Base-by-base conservation (phyloP, 2,329 filamentous ascomycete genomes). In the Trichoderma sp. region DNA sequence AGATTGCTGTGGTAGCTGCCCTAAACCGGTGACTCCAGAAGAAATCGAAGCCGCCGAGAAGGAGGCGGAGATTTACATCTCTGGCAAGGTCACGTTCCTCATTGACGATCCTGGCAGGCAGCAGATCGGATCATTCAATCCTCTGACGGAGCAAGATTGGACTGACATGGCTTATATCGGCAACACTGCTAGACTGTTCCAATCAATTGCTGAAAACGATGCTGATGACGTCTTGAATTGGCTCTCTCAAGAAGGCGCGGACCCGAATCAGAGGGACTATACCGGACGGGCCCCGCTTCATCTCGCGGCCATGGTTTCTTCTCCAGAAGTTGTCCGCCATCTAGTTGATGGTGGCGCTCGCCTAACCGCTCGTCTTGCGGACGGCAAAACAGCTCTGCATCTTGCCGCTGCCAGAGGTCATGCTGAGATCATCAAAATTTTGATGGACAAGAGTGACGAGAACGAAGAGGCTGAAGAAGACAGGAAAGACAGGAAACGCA, bases 121-220 rank as follows among this genome's bases (percentile, higher is more conserved):
- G 77, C 83, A 88, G 79, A 89, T 89, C 64, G 87, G 87, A 30
- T 88, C 86, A 11, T 97, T 97, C 82, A 92, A 96, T 76, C 94
- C 93, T 0, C 85, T 95, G 47, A 95, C 92, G 0, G 90, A 93
- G 55, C 87, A 93, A 65, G 93, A 96, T 77, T 97, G 93, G 93
- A 96, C 93, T 0, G 92, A 95, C 74, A 96, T 97, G 93, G 93
- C 93, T 0, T 97, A 97, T 75, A 87, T 97, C 43, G 92, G 93
- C 12, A 93, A 94, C 74, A 95, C 93, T 1, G 90, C 89, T 47
- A 85, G 88, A 17, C 85, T 97, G 2, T 97, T 93, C 76, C 91
- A 94, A 77, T 93, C 92, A 1, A 97, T 97, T 71, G 89, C 95
- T 4, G 90, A 94, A 75, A 84, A 87, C 2, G 91, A 97, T 79